Base-by-base conservation (phyloP, 163 green algal genomes). In the Prototheca cutis region DNA sequence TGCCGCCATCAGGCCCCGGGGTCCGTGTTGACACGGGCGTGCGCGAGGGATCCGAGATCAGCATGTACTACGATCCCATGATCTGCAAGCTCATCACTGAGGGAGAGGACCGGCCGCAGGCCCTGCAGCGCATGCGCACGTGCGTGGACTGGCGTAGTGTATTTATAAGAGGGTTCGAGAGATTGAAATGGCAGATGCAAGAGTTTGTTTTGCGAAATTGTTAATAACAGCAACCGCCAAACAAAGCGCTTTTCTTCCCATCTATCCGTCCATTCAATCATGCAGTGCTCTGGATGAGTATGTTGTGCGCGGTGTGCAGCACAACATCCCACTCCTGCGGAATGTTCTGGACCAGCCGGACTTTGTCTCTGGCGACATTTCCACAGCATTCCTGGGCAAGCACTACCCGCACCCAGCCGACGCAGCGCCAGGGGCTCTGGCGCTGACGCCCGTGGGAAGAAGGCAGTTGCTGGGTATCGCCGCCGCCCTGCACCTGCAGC, bases 61-160 rank as follows among this genome's bases (percentile, higher is more conserved):
- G 76, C 32, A 77, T 76, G n/a, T 67, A 78, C 66, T 95, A 95
- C 71, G 88, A 96, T 71, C 85, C 89, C 19, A 86, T 96, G 65
- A 75, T 84, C 25, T 40, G 45, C 24, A 86, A 84, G 47, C 63
- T 94, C 48, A 72, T 83, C 30, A 86, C 80, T 7, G 48, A 67
- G 8, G 62, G 57, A 42, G 33, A 31, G 2, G 58, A 71, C 49
- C 62, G 68, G 13, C 6, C 32, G 0, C 21, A 29, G 23, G 63
- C 68, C 24, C 57, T 71, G 27, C 2, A 48, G 2, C 32, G 21
- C 33, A 63, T 63, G 55, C 32, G 48, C 13, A 10, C 13, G 36
- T 45, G 36, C 36, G 36, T 21, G 13, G 36, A 15, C 13, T 10
- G 36, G 36, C 36, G 13, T n/a, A n/a, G n/a, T n/a, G n/a, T n/a